A percentile compares a stretch with the other conserved stretches of the same genome.
phyloP scores from a whole-genome alignment of 768 basidiomycete species.

The Tylopilus intermedius region DNA sequence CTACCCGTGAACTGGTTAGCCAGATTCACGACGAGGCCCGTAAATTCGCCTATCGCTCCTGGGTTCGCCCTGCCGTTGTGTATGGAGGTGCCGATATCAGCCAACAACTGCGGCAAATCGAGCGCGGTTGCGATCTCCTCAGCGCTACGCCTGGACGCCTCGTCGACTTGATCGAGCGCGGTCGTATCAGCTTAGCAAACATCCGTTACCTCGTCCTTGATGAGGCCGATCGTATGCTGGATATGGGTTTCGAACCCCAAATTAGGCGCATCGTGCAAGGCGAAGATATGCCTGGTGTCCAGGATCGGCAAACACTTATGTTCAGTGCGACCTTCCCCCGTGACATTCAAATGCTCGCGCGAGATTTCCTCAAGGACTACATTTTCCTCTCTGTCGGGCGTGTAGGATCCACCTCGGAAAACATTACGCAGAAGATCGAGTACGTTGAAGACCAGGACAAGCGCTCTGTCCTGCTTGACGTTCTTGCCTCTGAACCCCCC shows the following conservation, averaged over 20 bases:
- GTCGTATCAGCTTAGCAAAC: conserved; percentile 92
- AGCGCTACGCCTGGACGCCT: conserved; percentile 97
- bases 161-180: conserved; percentile 97
- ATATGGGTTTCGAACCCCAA: conserved; percentile 99
- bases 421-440: conserved; percentile 98
- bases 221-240: conserved; percentile 99
- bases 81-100: conserved; percentile 99
- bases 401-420: conserved; percentile 97
- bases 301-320: conserved; percentile 96
- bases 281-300: conserved; percentile 95
- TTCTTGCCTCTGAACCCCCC: conserved; percentile 68
- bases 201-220: conserved; percentile 98
- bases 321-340: conserved; percentile 99
- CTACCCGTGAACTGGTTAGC: conserved; percentile 96
- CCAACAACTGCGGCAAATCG: conserved; percentile 87
- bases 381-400: conserved; percentile 98
- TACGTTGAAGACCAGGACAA: conserved; percentile 98
- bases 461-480: conserved; percentile 91
- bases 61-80: conserved; percentile 98
- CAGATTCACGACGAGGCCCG: conserved; percentile 99
- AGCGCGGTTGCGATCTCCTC: conserved; percentile 94
- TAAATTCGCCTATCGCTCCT: conserved; percentile 98
- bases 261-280: conserved; percentile 97
- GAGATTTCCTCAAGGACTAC: conserved; percentile 97
- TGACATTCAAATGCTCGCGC: conserved; percentile 95